Evolutionary conservation across 345 rosid species (phyloP).

Genomic region (Bruguiera sexangula): DNA sequence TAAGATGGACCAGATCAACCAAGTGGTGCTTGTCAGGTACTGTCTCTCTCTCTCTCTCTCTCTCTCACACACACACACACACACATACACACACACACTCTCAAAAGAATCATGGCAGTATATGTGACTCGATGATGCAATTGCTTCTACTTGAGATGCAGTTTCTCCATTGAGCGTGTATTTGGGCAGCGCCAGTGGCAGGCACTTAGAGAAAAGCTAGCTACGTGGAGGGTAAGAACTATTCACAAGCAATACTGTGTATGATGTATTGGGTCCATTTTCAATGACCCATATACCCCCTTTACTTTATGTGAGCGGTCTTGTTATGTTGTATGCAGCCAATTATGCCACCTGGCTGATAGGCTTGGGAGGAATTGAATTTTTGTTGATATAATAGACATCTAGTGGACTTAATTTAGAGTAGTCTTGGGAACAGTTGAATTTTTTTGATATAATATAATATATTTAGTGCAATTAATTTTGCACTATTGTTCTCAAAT

Average conservation of each 20-base stretch:
- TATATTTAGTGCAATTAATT: background rate
- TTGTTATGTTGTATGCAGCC: background rate
- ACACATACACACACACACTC: too few relatives aligned
- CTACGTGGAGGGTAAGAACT: conserved; percentile 68
- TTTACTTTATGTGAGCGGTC: background rate
- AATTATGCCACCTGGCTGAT: background rate
- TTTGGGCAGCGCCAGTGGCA: conserved; percentile 77
- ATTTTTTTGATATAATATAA: background rate
- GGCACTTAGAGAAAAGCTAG: conserved; percentile 59
- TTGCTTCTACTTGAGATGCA: conserved; percentile 19
- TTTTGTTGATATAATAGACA: too few relatives aligned
- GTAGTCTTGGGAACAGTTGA: background rate
- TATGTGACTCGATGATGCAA: background rate
- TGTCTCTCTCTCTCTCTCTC: background rate
- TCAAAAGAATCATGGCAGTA: background rate
- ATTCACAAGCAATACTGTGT: background rate
- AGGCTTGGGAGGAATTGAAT: too few relatives aligned
- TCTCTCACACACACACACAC: background rate
- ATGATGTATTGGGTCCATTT: background rate
- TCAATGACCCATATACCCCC: background rate
- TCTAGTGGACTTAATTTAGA: too few relatives aligned
- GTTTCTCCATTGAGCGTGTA: conserved; percentile 70
- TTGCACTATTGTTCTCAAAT: background rate
- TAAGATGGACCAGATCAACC: conserved; percentile 93
- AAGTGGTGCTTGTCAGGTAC: conserved; percentile 73